These are phyloP conservation scores for Wickerhamomyces strasburgensis DNA, from an alignment of 805 yeast species.

Conservation along the genomic window DNA sequence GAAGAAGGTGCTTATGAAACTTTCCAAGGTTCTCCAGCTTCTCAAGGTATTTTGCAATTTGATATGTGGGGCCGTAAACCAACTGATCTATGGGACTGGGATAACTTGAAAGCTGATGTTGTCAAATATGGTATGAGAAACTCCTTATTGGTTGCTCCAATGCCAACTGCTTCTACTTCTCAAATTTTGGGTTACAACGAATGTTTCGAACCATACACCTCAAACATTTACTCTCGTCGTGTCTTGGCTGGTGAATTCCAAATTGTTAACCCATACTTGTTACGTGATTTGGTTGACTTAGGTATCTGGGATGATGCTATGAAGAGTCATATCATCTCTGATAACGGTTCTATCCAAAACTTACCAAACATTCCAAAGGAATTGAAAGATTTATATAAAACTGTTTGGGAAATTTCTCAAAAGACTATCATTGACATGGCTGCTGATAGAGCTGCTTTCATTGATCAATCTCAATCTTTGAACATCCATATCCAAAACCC, in stretches of 20 bases:
- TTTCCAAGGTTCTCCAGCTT: conserved; percentile 84
- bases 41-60: conserved; percentile 77
- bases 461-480: conserved; percentile 89
- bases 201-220: conserved; percentile 94
- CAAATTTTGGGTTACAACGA: conserved; percentile 92
- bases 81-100: conserved; percentile 86
- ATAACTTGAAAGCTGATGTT: conserved; percentile 53
- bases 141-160: conserved; percentile 85
- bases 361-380: conserved; percentile 71
- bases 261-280: conserved; percentile 80
- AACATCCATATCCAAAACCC: conserved; percentile 83
- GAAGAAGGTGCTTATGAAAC: conserved; percentile 65
- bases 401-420: conserved; percentile 96
- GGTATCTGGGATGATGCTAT: conserved; percentile 80
- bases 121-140: conserved; percentile 70
- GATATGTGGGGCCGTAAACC: conserved; percentile 85
- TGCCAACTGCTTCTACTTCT: conserved; percentile 98
- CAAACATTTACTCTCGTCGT: conserved; percentile 86
- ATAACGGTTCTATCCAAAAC: conserved; percentile 82
- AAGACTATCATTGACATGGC: conserved; percentile 80
- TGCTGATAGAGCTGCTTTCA: conserved; percentile 75
- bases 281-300: conserved; percentile 74
- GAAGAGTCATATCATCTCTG: conserved; percentile 70
- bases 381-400: conserved; percentile 74
- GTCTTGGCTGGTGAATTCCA: conserved; percentile 93